Percentiles rank a stretch among this genome's conserved stretches.
phyloP scores from a whole-genome alignment of 148 eudicot species.

The Rheum nobile region DNA sequence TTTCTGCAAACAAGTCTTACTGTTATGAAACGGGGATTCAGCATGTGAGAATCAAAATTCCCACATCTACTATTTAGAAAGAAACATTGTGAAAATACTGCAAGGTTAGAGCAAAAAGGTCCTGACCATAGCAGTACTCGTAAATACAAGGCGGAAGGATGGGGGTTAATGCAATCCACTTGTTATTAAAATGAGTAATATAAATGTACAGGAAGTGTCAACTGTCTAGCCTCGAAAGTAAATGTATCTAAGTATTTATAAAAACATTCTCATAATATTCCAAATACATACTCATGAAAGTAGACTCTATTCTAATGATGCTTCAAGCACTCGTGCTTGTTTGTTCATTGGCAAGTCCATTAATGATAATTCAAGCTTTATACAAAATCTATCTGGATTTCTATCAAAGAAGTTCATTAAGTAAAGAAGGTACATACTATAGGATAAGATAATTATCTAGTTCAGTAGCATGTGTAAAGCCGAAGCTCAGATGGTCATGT shows the following conservation, averaged over 20 bases:
- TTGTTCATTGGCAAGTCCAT: neutral
- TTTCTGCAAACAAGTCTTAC: neutral
- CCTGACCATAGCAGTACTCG: neutral
- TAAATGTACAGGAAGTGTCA: neutral
- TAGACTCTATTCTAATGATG: neutral
- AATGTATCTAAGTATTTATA: neutral
- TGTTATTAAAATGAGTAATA: too few species aligned
- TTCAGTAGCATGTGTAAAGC: neutral
- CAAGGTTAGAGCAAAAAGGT: neutral
- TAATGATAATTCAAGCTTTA: neutral
- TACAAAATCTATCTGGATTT: neutral
- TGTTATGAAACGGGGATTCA: neutral
- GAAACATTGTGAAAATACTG: neutral
- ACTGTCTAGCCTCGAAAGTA: neutral
- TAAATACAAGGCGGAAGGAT: neutral
- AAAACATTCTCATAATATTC: neutral
- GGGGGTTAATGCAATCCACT: neutral
- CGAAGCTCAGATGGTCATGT: neutral
- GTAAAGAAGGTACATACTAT: neutral
- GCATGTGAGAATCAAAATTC: neutral
- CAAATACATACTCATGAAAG: neutral
- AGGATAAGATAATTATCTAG: neutral
- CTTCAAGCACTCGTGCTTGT: neutral
- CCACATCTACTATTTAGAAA: too few species aligned
- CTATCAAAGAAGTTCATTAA: neutral